These are phyloP conservation scores for Blastocystis sp. DNA, from an alignment of 352 stramenopile genomes.

Conservation along the genomic window DNA sequence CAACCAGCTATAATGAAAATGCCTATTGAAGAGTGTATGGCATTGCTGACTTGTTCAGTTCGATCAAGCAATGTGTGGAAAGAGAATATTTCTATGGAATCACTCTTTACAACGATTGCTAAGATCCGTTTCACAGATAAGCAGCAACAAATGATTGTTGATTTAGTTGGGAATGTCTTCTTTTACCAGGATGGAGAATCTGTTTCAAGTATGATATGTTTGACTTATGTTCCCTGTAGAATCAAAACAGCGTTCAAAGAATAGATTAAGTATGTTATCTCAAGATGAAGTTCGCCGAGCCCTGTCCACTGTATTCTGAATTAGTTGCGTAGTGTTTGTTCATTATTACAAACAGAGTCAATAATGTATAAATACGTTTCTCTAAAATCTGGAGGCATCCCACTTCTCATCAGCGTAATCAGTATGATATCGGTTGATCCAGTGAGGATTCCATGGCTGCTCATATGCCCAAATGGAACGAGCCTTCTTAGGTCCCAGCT, in stretches of 20 bases:
- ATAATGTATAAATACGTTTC: conserved; percentile 58
- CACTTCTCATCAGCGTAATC: conserved; percentile 54
- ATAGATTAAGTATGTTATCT: neutral
- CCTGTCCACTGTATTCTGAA: conserved; percentile 36
- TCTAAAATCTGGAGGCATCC: conserved; percentile 64
- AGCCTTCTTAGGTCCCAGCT: conserved; percentile 65
- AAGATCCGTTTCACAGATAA: conserved; percentile 19
- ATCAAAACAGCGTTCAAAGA: neutral
- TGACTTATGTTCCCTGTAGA: neutral
- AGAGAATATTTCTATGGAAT: neutral
- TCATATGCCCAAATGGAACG: conserved; percentile 59
- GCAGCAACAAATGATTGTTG: conserved; percentile 5
- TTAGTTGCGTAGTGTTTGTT: conserved; percentile 39
- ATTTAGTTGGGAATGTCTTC: conserved; percentile 32
- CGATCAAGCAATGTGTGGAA: conserved; percentile 30
- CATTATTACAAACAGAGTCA: neutral
- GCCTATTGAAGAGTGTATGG: conserved; percentile 17
- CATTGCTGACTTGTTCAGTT: conserved; percentile 11
- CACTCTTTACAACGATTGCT: conserved; percentile 2
- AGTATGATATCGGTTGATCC: conserved; percentile 55
- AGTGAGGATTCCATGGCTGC: conserved; percentile 54
- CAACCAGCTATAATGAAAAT: conserved; percentile 14
- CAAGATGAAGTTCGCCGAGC: conserved; percentile 7
- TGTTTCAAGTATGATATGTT: neutral
- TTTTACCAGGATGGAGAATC: conserved; percentile 23